Conservation (phyloP, 768 basidiomycete genomes). For the Mrakia hoshinonis region DNA sequence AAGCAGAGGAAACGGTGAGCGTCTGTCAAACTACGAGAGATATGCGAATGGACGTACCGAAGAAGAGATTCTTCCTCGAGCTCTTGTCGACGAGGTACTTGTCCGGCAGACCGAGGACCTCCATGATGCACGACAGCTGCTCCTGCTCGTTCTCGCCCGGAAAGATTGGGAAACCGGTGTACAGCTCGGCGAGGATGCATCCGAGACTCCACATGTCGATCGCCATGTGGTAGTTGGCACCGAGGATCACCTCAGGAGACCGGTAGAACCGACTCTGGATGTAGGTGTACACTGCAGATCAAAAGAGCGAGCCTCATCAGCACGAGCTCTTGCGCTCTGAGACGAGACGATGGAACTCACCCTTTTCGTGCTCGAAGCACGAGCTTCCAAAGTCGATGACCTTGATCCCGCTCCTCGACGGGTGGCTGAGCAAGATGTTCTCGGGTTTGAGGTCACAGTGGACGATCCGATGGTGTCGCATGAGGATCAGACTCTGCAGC, state of each 20-base stretch:
- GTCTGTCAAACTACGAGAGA: not conserved
- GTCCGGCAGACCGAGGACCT: slow-evolving; percentile 90
- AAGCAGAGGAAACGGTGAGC: not conserved
- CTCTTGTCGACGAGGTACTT: slow-evolving; percentile 90
- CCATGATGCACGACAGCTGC: slow-evolving; percentile 98
- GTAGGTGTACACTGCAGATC: slow-evolving; percentile 80
- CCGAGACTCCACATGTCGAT: slow-evolving; percentile 99
- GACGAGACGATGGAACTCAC: slow-evolving; percentile 47
- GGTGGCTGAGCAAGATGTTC: slow-evolving; percentile 92
- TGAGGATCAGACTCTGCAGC: slow-evolving; percentile 77
- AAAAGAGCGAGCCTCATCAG: not conserved
- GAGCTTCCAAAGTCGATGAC: slow-evolving; percentile 99
- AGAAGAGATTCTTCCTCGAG: slow-evolving; percentile 87
- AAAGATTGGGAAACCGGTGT: slow-evolving; percentile 96
- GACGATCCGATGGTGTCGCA: slow-evolving; percentile 94
- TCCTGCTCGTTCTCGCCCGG: slow-evolving; percentile 99
- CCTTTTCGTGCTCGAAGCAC: slow-evolving; percentile 97
- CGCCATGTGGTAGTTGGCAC: slow-evolving; percentile 94
- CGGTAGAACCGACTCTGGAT: slow-evolving; percentile 99
- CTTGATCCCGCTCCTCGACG: slow-evolving; percentile 91
- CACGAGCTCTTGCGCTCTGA: not conserved
- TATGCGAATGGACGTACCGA: slow-evolving; percentile 53
- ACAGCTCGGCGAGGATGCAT: slow-evolving; percentile 93
- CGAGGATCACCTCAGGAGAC: slow-evolving; percentile 97
- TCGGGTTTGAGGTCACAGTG: slow-evolving; percentile 99